Conservation (phyloP, 179 eudicot species). For the Nepenthes alata region DNA sequence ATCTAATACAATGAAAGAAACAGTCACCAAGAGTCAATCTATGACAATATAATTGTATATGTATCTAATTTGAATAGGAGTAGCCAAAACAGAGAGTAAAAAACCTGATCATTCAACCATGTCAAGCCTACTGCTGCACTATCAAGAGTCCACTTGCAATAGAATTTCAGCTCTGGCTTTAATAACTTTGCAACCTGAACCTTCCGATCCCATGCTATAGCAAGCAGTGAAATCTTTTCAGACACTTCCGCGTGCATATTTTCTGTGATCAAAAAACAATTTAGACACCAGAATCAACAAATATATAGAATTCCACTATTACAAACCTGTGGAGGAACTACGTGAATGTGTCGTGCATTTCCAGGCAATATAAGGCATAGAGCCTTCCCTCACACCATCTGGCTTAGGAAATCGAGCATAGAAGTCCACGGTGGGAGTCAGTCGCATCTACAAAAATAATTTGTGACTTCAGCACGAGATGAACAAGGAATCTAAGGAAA, state of each 20-base stretch:
- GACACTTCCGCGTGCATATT: conserved; percentile 35
- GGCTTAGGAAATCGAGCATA: conserved; percentile 68
- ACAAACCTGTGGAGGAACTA: conserved; percentile 48
- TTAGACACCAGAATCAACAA: conserved; percentile 10
- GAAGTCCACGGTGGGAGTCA: conserved; percentile 50
- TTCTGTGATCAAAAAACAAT: conserved; percentile 30
- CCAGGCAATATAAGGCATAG: conserved; percentile 98
- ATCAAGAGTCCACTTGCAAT: conserved; percentile 69
- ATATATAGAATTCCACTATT: conserved; percentile 1
- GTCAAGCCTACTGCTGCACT: conserved; percentile 83
- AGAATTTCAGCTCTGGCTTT: conserved; percentile 53
- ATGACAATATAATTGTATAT: too few species aligned
- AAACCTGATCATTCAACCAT: conserved; percentile 91
- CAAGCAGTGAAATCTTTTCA: conserved; percentile 73
- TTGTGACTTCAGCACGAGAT: conserved; percentile 10
- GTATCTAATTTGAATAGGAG: too few species aligned
- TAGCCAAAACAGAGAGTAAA: background rate
- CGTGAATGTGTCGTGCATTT: conserved; percentile 49
- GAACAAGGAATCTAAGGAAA: conserved; percentile 5
- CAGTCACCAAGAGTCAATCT: too few species aligned
- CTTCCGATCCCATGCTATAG: conserved; percentile 91
- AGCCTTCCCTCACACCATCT: conserved; percentile 80
- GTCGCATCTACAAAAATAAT: conserved; percentile 51
- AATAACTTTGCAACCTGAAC: conserved; percentile 83
- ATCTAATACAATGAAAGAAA: too few species aligned